Base-by-base conservation (phyloP, 495 filamentous ascomycete species). In the Aspergillus asperescens region DNA sequence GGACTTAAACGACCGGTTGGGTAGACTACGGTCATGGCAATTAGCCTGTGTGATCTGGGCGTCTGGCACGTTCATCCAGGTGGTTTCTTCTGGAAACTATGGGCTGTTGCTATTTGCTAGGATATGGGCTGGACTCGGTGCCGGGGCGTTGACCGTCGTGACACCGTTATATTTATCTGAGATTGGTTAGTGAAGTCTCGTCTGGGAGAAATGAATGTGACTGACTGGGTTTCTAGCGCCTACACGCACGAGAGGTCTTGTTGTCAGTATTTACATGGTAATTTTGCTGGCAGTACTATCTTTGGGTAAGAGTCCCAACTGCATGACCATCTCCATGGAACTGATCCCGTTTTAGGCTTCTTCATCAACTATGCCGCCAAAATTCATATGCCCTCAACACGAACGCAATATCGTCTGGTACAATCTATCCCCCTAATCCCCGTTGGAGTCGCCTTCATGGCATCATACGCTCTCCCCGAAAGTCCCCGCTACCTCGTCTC, bases 101-200 rank as follows among this genome's bases (percentile, higher is more conserved):
- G 74, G 73, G 19, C 51, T 77, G 37, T 55, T 76, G 37, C 62
- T 76, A 1, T 75, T 75, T 56, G 64, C 69, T 16, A 64, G 73
- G 12, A 72, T 76, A 15, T 74, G 68, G 61, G 62, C 58, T 43
- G 76, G 75, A 0, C 61, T 80, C 18, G 76, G 76, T 3, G 71
- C 77, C 12, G 77, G 76, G 22, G 64, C 66, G 4, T 62, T 77
- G 48, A 78, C 77, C 7, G 77, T 78, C 12, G 65, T 67, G 8
- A 65, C 72, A 1, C 77, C 77, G 1, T 51, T 79, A 46, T 80
- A 79, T 57, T 57, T 79, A 31, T 75, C 75, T 7, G 77, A 80
- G 50, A 75, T 80, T 48, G 61, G 61, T 63, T 31, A 10, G 61
- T 56, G 42, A 10, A 46, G 15, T 7, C 13, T 0, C 22, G 7